Base-by-base conservation (phyloP, 441 rosid genomes). In the Euphorbia schlechtendalii region DNA sequence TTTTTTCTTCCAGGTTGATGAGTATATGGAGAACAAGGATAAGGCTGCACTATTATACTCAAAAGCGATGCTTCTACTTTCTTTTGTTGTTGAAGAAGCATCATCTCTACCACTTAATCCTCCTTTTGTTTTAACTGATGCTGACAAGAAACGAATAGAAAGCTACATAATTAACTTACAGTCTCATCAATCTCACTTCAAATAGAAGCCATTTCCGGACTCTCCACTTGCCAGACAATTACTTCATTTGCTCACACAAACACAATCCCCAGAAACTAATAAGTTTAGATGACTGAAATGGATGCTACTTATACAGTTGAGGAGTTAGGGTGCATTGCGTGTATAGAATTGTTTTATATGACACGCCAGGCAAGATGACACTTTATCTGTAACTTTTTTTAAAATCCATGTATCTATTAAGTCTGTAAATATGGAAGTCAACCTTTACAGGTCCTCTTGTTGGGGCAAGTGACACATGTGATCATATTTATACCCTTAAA, bases 81-180 rank as follows among this genome's bases (percentile, higher is more conserved):
- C 86, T 51, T 86, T 90, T 70, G 71, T 90, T 61, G 69, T 73
- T n/a, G 85, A 77, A 67, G 97, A 86, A 76, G 93, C 97, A 56
- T 56, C 69, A 49, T 79, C 79, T 78, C 78, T 88, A 67, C 84
- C 84, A 18, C 60, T 84, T 67, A 80, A 73, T 65, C 95, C 85
- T 49, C 88, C 83, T 62, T 83, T 90, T 79, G 63, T 74, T 38
- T 73, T 82, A 68, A 76, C 83, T 56, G 71, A 70, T 69, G 79
- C 81, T 36, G 64, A 73, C 67, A 77, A 79, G 82, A 80, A 77
- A 77, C 73, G 79, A 78, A 79, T 87, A 53, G 78, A 78, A 67
- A 77, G 54, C 76, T 87, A 83, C 81, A 84, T 90, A 60, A 60
- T 65, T 66, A 76, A 76, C 57, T 78, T 88, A 78, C 86, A 78